Conservation (phyloP, 2,329 filamentous ascomycete species). For the Thermomyces lanuginosus region DNA sequence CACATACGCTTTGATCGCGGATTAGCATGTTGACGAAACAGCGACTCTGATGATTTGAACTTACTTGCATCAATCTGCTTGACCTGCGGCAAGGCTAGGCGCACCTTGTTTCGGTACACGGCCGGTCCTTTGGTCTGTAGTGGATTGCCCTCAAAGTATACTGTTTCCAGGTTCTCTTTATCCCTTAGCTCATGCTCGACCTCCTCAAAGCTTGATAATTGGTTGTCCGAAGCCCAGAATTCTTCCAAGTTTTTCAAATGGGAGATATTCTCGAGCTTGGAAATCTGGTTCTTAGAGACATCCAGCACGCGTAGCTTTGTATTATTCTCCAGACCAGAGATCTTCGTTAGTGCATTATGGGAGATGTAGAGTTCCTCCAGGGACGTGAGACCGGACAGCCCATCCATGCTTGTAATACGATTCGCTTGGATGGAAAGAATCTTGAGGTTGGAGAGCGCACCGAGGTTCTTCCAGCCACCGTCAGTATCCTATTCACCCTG, state of each 20-base stretch:
- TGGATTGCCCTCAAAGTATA: conserved; percentile 94
- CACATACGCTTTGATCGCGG: conserved; percentile 15
- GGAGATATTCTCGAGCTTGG: conserved; percentile 55
- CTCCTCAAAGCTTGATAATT: conserved; percentile 62
- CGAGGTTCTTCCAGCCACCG: conserved; percentile 38
- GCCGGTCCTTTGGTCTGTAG: conserved; percentile 65
- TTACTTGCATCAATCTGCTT: conserved; percentile 93
- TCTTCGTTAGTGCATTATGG: conserved; percentile 70
- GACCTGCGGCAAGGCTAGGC: conserved; percentile 70
- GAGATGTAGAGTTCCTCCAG: conserved; percentile 93
- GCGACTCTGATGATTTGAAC: conserved; percentile 16
- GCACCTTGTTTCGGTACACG: conserved; percentile 85
- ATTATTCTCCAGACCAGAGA: conserved; percentile 56
- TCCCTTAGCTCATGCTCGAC: conserved; percentile 59
- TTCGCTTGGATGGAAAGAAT: conserved; percentile 94
- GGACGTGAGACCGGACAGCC: conserved; percentile 53
- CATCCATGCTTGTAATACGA: conserved; percentile 62
- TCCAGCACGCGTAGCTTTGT: conserved; percentile 61
- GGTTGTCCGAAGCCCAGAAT: conserved; percentile 86
- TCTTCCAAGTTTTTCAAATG: conserved; percentile 62
- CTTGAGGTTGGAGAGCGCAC: conserved; percentile 58
- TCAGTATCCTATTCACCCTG: neutral
- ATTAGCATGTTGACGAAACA: neutral
- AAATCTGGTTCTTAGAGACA: conserved; percentile 73
- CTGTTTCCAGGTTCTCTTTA: conserved; percentile 66